Conservation (phyloP, 768 basidiomycete genomes). For the Boletus reticulatus region DNA sequence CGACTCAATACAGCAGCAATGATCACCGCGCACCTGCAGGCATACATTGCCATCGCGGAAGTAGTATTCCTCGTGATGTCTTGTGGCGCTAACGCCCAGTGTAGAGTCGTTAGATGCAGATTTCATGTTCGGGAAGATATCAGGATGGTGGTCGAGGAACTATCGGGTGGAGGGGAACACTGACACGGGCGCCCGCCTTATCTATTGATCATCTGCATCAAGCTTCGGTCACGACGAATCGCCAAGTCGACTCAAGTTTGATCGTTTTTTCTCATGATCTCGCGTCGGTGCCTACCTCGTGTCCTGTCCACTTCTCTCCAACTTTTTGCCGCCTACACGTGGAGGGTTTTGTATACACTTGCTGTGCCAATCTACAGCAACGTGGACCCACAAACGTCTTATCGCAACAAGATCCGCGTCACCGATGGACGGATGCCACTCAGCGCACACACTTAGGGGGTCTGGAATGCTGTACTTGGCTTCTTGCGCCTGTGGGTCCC, state of each 20-base stretch:
- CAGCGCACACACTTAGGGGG: background rate
- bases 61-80: slow-evolving; percentile 42
- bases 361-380: slow-evolving; percentile 20
- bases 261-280: slow-evolving; percentile 9
- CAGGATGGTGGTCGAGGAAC: background rate
- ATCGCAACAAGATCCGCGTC: slow-evolving; percentile 13
- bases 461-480: background rate
- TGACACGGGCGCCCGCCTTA: slow-evolving; percentile 8
- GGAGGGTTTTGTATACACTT: background rate
- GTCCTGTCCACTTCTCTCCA: slow-evolving; percentile 2
- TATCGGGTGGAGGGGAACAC: background rate
- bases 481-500: background rate
- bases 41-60: slow-evolving; percentile 52
- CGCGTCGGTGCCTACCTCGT: slow-evolving; percentile 4
- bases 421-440: no score
- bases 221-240: slow-evolving; percentile 4
- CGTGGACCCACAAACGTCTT: slow-evolving; percentile 19
- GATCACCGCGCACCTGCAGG: slow-evolving; percentile 43
- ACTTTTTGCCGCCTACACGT: background rate
- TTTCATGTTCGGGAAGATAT: background rate
- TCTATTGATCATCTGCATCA: background rate
- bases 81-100: slow-evolving; percentile 16
- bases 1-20: background rate
- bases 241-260: background rate
- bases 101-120: background rate